phyloP scores from a whole-genome alignment of 2,329 filamentous ascomycete genomes.

The Berkeleyomyces rouxiae region DNA sequence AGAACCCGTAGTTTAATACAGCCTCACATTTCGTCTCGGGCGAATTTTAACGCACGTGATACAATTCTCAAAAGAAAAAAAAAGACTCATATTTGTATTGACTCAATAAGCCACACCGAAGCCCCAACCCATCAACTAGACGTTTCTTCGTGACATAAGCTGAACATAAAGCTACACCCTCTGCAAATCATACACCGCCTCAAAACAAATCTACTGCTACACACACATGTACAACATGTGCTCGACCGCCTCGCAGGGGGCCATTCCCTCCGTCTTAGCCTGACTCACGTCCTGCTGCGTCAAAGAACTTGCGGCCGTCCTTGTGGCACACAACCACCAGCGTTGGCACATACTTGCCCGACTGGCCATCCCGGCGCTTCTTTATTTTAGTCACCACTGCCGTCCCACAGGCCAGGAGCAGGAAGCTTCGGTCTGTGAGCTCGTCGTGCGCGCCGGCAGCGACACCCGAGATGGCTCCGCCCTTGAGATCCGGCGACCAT shows the following conservation, averaged over 20 bases:
- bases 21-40: background rate
- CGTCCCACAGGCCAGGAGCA: constrained; percentile 9
- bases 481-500: constrained; percentile 9
- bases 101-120: background rate
- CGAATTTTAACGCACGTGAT: background rate
- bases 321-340: constrained; percentile 11
- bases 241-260: background rate
- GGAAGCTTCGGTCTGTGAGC: constrained; percentile 9
- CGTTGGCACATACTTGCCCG: constrained; percentile 4
- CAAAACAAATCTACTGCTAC: background rate
- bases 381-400: constrained; percentile 13
- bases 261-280: background rate
- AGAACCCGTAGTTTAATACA: background rate
- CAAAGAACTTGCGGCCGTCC: constrained; percentile 12
- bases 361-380: constrained; percentile 6
- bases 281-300: constrained; percentile 3
- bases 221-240: background rate
- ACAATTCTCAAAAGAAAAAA: background rate
- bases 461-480: background rate
- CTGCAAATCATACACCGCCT: background rate
- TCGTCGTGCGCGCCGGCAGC: background rate
- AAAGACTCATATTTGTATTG: background rate
- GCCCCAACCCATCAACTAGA: background rate
- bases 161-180: background rate
- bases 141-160: background rate